Evolutionary conservation across 2,329 filamentous ascomycete species (phyloP).

Genomic region (Colletotrichum tanaceti): DNA sequence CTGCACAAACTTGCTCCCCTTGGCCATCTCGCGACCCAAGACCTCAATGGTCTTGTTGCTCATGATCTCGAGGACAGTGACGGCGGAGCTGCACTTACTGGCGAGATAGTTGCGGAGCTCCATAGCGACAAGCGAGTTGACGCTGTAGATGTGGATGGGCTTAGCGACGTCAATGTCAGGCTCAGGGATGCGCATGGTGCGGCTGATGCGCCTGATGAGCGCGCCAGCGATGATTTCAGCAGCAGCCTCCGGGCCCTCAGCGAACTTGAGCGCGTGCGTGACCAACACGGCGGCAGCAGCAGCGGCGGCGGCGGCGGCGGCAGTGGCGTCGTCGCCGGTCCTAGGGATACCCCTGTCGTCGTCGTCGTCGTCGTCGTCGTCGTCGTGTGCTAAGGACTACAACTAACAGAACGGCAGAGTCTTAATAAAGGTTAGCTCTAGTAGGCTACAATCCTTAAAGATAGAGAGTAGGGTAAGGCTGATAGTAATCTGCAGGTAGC

Average conservation of each 20-base stretch:
- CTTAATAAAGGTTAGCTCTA: no score
- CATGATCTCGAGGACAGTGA: conserved; percentile 8
- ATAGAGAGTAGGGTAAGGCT: no score
- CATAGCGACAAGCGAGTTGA: conserved; percentile 8
- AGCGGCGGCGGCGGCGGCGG: no score
- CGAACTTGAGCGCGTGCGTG: neutral
- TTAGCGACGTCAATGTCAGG: neutral
- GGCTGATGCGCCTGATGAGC: neutral
- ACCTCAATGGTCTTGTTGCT: neutral
- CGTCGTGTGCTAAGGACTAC: no score
- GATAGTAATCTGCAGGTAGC: no score
- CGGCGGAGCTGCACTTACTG: conserved; percentile 7
- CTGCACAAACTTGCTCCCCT: neutral
- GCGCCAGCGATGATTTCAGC: neutral
- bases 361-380: no score
- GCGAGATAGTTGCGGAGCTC: conserved; percentile 4
- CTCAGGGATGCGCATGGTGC: neutral
- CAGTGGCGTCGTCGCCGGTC: no score
- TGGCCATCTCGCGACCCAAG: neutral
- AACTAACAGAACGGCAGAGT: no score
- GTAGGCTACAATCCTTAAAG: no score
- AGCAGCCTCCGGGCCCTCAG: neutral
- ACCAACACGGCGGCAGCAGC: no score
- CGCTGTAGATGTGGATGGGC: neutral
- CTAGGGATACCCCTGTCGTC: no score